Evolutionary conservation across 1,284 basidiomycete genomes (phyloP), one percentile per base, ranked within the genome.

Genomic region (Boletus mariae): DNA sequence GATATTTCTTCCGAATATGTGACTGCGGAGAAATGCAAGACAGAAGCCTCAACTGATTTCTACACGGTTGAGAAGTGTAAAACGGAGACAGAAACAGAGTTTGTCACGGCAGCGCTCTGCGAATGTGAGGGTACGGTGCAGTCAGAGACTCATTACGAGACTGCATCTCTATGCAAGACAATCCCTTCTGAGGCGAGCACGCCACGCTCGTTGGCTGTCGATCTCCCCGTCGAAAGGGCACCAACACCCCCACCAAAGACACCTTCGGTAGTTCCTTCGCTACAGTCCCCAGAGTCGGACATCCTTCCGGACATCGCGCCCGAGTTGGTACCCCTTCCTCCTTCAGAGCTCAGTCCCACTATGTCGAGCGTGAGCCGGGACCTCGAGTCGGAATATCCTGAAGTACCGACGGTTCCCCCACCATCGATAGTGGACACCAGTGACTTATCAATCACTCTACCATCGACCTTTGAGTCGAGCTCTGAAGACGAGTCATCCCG

Each of bases 131-230:
- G 62, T 26, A 64, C 67, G 1, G 66, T 65, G 29, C 55, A 51
- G 32, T 83, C 77, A 54, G 73, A 75, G 46, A 84, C 82, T 0
- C 64, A 70, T 5, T 84, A 75, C 47, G 73, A 75, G 52, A 84
- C 84, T 0, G 80, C 80, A 1, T 78, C 80, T 43, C 42, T 80
- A 10, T 72, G 66, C 59, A 46, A 60, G 56, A 70, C 67, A 38
- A 74, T 75, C 29, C 72, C 73, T 13, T 71, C 71, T 15, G 74
- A 73, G 53, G 63, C 59, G 37, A 75, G 69, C 49, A 77, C 75
- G 0, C 78, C 80, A 2, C 58, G 58, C 25, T 72, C 70, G 5
- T 47, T 70, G 47, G 61, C 15, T 0, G 15, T 68, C 10, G 70
- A 69, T 41, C 50, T 64, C 9, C 56, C 64, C 0, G 43, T 66